Conservation (phyloP, 805 yeast species). For the Yarrowia osloensis region DNA sequence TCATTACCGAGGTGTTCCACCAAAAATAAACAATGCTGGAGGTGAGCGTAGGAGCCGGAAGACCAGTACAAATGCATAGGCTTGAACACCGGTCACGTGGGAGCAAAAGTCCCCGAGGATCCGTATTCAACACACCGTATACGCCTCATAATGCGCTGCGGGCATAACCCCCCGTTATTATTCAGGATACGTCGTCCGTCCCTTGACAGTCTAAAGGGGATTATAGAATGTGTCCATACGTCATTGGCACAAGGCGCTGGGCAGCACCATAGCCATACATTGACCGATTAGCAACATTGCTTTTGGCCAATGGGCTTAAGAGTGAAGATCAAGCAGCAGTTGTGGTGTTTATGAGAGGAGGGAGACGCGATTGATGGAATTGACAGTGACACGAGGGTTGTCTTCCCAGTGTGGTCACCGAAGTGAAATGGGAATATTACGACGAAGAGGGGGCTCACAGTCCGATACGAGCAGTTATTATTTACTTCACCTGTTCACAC, state of each 20-base stretch:
- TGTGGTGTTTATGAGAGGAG: background rate
- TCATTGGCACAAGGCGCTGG: background rate
- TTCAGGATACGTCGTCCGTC: background rate
- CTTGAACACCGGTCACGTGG: background rate
- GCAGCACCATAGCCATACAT: too few relatives aligned
- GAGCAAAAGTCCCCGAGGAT: too few relatives aligned
- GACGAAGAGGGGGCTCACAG: too few relatives aligned
- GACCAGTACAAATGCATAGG: too few relatives aligned
- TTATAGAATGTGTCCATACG: background rate
- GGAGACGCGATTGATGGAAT: too few relatives aligned
- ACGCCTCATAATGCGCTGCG: background rate
- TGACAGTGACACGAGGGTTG: too few relatives aligned
- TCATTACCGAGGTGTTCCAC: constrained; percentile 9
- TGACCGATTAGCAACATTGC: background rate
- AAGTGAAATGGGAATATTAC: too few relatives aligned
- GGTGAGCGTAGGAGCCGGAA: background rate
- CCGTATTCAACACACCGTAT: too few relatives aligned
- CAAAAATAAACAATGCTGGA: background rate
- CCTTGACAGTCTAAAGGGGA: background rate
- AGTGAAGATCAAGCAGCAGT: constrained; percentile 13
- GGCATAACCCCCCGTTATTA: background rate
- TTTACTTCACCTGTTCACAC: too few relatives aligned
- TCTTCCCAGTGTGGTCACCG: too few relatives aligned
- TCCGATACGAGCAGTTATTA: too few relatives aligned
- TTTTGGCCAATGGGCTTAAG: background rate